These are phyloP conservation scores for Ramaria sp. DNA, from an alignment of 768 basidiomycete genomes.

Conservation along the genomic window DNA sequence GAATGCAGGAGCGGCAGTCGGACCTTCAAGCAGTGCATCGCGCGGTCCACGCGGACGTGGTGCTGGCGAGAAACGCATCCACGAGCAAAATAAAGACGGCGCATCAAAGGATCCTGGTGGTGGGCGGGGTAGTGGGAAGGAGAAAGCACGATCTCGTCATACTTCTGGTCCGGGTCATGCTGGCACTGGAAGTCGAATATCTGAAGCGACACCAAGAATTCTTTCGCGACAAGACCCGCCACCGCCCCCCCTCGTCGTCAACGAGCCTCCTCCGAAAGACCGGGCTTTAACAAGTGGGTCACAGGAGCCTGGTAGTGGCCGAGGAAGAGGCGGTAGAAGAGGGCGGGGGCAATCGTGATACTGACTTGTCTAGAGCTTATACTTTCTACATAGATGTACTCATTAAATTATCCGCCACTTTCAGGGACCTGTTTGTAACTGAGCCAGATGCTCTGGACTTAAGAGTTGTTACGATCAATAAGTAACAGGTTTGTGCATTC, in stretches of 20 bases:
- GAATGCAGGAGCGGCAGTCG: background rate
- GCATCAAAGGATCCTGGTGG: conserved; percentile 13
- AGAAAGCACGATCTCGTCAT: background rate
- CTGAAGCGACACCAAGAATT: background rate
- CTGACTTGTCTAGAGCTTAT: background rate
- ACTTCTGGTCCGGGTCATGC: background rate
- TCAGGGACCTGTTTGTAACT: too few species aligned
- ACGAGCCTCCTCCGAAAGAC: background rate
- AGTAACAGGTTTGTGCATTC: too few species aligned
- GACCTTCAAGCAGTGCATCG: background rate
- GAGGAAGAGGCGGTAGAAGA: conserved; percentile 22
- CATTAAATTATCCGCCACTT: too few species aligned
- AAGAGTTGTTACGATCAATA: too few species aligned
- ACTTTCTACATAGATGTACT: background rate
- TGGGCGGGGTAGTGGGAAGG: conserved; percentile 16
- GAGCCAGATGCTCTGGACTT: too few species aligned
- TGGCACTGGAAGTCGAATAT: background rate
- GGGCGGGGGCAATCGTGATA: conserved; percentile 7
- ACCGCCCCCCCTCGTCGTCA: background rate
- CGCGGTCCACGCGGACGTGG: conserved; percentile 16
- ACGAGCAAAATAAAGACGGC: conserved; percentile 9
- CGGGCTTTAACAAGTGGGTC: background rate
- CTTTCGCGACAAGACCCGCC: conserved; percentile 7
- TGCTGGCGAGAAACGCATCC: conserved; percentile 10
- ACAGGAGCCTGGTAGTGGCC: conserved; percentile 11